These are phyloP conservation scores for Lentinula guzmanii DNA, from an alignment of 768 basidiomycete species.

Conservation along the genomic window DNA sequence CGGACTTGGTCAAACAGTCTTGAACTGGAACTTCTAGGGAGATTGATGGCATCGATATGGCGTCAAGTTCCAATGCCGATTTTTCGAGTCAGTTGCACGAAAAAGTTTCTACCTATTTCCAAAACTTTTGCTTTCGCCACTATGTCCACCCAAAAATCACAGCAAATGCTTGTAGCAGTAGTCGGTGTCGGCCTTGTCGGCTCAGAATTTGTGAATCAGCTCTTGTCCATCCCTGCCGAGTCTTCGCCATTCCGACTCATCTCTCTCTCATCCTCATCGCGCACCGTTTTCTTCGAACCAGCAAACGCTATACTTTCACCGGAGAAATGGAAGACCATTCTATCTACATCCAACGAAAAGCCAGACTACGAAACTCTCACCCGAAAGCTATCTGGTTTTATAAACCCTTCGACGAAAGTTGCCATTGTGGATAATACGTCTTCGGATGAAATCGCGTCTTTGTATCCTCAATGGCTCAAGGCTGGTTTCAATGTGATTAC, in stretches of 20 bases:
- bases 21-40: background rate
- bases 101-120: background rate
- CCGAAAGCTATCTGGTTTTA: constrained; percentile 37
- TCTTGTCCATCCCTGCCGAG: constrained; percentile 58
- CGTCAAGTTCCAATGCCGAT: background rate
- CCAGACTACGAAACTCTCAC: constrained; percentile 36
- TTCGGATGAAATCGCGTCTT: constrained; percentile 68
- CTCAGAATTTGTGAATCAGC: constrained; percentile 76
- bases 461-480: constrained; percentile 77
- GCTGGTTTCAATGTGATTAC: constrained; percentile 86
- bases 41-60: constrained; percentile 6
- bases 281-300: constrained; percentile 44
- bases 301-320: constrained; percentile 36
- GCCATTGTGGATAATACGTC: constrained; percentile 93
- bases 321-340: constrained; percentile 39
- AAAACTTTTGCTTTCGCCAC: constrained; percentile 7
- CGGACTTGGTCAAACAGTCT: too few species aligned
- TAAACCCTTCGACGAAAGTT: constrained; percentile 39
- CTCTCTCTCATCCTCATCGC: constrained; percentile 63
- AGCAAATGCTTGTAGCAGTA: constrained; percentile 57
- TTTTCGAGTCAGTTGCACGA: background rate
- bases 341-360: constrained; percentile 39
- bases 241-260: constrained; percentile 57
- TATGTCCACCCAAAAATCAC: constrained; percentile 7
- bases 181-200: constrained; percentile 94